These are phyloP conservation scores for Chrysosporium keratinophilum DNA, from an alignment of 2,329 filamentous ascomycete species.

Conservation along the genomic window DNA sequence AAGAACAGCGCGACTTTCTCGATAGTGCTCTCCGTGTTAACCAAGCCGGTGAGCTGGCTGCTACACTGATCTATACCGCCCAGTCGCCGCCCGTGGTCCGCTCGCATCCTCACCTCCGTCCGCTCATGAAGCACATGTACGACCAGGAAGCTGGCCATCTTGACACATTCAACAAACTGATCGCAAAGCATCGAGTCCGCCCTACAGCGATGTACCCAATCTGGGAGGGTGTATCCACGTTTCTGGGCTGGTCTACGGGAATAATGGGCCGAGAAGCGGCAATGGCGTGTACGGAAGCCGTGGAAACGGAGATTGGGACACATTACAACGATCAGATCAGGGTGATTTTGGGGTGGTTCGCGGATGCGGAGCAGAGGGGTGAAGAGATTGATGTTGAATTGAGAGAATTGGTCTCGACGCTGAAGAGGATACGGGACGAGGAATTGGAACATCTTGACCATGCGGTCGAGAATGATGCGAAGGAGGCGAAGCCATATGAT, in stretches of 20 bases:
- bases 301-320: constrained; percentile 92
- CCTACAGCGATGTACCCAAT: constrained; percentile 87
- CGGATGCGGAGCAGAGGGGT: constrained; percentile 62
- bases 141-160: constrained; percentile 89
- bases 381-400: constrained; percentile 75
- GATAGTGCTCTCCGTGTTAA: constrained; percentile 83
- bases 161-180: constrained; percentile 68
- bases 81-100: constrained; percentile 74
- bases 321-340: constrained; percentile 94
- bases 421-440: constrained; percentile 82
- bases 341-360: constrained; percentile 67
- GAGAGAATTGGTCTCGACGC: constrained; percentile 56
- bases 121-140: constrained; percentile 96
- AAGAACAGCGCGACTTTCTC: constrained; percentile 62
- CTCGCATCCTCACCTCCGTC: constrained; percentile 74
- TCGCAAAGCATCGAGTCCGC: constrained; percentile 78
- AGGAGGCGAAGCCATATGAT: constrained; percentile 82
- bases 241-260: constrained; percentile 80
- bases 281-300: constrained; percentile 97
- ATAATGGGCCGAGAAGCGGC: constrained; percentile 83
- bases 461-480: constrained; percentile 85
- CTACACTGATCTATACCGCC: constrained; percentile 82
- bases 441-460: constrained; percentile 95
- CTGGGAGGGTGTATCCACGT: constrained; percentile 70
- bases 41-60: constrained; percentile 94